Evolutionary conservation across 768 basidiomycete species (phyloP).

Genomic region (Tylopilus cervinicoccineus): DNA sequence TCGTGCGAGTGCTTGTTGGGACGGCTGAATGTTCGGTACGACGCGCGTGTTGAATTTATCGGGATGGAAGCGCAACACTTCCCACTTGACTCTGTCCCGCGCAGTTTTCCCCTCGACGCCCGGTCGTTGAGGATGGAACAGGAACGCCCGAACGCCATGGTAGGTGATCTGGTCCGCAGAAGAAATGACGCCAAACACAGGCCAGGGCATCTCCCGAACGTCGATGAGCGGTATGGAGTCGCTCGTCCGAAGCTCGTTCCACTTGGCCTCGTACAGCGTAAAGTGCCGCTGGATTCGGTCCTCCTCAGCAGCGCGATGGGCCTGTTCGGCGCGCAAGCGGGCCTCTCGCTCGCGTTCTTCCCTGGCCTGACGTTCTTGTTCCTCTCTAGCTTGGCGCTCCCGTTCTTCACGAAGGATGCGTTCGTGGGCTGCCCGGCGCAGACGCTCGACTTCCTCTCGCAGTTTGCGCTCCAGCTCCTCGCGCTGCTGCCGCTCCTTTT

Average conservation of each 20-base stretch:
- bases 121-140: constrained; percentile 35
- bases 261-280: constrained; percentile 33
- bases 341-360: constrained; percentile 21
- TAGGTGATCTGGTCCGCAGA: constrained; percentile 33
- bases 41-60: constrained; percentile 46
- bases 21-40: constrained; percentile 31
- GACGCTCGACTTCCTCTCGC: constrained; percentile 17
- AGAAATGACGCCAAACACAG: constrained; percentile 26
- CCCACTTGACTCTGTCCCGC: constrained; percentile 37
- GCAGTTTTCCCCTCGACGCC: constrained; percentile 28
- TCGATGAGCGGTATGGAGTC: constrained; percentile 17
- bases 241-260: constrained; percentile 32
- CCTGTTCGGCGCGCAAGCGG: constrained; percentile 19
- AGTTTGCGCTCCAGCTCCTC: constrained; percentile 4
- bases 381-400: constrained; percentile 18
- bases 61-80: constrained; percentile 52
- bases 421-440: constrained; percentile 4
- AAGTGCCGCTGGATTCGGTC: constrained; percentile 13
- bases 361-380: constrained; percentile 13
- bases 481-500: constrained; percentile 7
- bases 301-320: constrained; percentile 6
- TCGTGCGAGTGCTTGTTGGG: constrained; percentile 31
- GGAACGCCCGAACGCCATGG: constrained; percentile 35
- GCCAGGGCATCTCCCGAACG: constrained; percentile 44
- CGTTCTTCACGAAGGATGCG: constrained; percentile 7